phyloP scores from a whole-genome alignment of 306 rosid genomes.

The Glycine latifolia region DNA sequence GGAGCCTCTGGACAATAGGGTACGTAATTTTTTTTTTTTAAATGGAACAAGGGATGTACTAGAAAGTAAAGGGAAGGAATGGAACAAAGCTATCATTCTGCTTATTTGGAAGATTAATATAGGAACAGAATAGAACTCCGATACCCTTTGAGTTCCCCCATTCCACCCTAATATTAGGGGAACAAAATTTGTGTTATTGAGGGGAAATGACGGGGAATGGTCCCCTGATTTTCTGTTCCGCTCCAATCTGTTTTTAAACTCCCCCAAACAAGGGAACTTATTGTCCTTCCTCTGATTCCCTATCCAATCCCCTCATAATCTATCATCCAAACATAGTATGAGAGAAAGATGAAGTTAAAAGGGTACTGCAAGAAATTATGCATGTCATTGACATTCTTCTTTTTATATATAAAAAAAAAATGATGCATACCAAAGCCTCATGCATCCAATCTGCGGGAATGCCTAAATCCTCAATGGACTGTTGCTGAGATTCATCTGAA shows the following conservation, averaged over 20 bases:
- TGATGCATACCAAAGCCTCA: constrained; percentile 86
- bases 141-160: neutral
- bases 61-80: neutral
- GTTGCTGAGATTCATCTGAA: constrained; percentile 75
- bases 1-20: too few species aligned
- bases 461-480: constrained; percentile 85
- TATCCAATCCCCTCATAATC: neutral
- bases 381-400: constrained; percentile 1
- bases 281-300: neutral
- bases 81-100: neutral
- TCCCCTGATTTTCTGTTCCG: neutral
- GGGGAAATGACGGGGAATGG: neutral
- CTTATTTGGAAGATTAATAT: constrained; percentile 2
- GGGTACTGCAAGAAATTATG: constrained; percentile 36
- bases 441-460: constrained; percentile 89
- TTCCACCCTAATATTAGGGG: neutral
- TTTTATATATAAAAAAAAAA: neutral
- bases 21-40: too few species aligned
- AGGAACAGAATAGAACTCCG: neutral
- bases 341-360: constrained; percentile 18
- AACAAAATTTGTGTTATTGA: neutral
- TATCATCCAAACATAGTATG: constrained; percentile 6
- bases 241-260: neutral
- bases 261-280: neutral
- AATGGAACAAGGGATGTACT: neutral